These are phyloP conservation scores for Fistulinella prunicolor DNA, from an alignment of 768 basidiomycete genomes.

Conservation along the genomic window DNA sequence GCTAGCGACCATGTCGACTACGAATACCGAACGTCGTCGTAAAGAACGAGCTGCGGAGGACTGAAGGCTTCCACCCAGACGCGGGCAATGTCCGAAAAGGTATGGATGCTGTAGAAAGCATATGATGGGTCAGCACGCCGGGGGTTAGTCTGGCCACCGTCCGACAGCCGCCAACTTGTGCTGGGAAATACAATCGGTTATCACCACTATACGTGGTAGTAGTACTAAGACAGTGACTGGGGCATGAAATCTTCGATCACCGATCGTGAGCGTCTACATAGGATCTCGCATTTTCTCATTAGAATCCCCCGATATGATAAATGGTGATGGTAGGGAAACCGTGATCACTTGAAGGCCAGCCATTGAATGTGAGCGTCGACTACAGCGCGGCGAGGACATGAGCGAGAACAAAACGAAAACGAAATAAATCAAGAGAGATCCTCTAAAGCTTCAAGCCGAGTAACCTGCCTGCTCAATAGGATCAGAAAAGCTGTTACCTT, in stretches of 20 bases:
- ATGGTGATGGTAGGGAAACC: not conserved
- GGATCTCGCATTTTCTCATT: not conserved
- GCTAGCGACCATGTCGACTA: conserved; percentile 2
- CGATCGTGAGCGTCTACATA: not conserved
- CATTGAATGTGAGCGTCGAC: conserved; percentile 2
- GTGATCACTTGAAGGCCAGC: not conserved
- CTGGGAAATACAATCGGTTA: no score
- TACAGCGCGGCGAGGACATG: conserved; percentile 9
- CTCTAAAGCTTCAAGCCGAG: conserved; percentile 48
- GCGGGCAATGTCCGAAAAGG: no score
- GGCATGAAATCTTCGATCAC: not conserved
- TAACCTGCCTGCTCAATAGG: conserved; percentile 40
- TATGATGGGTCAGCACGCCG: no score
- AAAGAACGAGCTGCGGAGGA: no score
- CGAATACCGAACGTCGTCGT: not conserved
- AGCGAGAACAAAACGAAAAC: not conserved
- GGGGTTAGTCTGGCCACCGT: no score
- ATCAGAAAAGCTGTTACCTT: conserved; percentile 4
- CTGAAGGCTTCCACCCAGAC: no score
- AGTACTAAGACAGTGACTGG: no score
- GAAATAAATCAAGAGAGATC: conserved; percentile 25
- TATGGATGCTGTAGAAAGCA: no score
- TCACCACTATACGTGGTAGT: no score
- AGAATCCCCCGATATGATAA: conserved; percentile 1
- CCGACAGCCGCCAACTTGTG: no score